Evolutionary conservation across 495 filamentous ascomycete species (phyloP).

Genomic region (Massariosphaeria phaeospora): DNA sequence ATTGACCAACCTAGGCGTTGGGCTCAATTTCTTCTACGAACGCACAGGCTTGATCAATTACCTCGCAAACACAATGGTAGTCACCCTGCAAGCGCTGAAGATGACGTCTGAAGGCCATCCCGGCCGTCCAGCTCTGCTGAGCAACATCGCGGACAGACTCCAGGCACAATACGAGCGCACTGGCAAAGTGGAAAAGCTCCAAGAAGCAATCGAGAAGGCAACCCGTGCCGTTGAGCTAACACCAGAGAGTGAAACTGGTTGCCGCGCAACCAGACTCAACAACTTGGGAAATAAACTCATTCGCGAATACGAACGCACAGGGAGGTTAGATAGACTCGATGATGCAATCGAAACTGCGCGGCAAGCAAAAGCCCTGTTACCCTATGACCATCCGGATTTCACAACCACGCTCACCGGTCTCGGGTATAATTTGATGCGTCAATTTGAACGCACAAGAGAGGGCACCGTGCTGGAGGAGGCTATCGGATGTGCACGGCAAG

Average conservation of each 20-base stretch:
- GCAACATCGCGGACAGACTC: background rate
- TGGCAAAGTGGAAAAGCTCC: background rate
- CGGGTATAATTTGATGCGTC: constrained; percentile 5
- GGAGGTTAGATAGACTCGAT: constrained; percentile 24
- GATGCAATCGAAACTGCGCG: constrained; percentile 18
- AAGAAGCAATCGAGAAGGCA: background rate
- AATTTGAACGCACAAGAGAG: constrained; percentile 18
- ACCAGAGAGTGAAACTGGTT: background rate
- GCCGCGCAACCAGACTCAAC: background rate
- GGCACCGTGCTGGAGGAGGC: constrained; percentile 26
- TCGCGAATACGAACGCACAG: constrained; percentile 18
- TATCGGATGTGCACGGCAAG: constrained; percentile 6
- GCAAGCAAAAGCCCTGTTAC: constrained; percentile 23
- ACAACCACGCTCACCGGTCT: constrained; percentile 24
- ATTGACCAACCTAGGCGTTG: background rate
- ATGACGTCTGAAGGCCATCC: background rate
- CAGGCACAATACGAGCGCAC: background rate
- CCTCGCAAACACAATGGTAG: background rate
- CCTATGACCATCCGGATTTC: constrained; percentile 25
- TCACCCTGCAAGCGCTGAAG: background rate
- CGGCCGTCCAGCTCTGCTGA: background rate
- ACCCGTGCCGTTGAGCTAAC: background rate
- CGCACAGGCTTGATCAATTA: background rate
- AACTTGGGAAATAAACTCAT: constrained; percentile 4
- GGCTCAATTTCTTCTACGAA: background rate